Evolutionary conservation across 768 basidiomycete genomes (phyloP), one percentile per base, ranked within the genome.

Genomic region (Daedaleopsis sinensis): DNA sequence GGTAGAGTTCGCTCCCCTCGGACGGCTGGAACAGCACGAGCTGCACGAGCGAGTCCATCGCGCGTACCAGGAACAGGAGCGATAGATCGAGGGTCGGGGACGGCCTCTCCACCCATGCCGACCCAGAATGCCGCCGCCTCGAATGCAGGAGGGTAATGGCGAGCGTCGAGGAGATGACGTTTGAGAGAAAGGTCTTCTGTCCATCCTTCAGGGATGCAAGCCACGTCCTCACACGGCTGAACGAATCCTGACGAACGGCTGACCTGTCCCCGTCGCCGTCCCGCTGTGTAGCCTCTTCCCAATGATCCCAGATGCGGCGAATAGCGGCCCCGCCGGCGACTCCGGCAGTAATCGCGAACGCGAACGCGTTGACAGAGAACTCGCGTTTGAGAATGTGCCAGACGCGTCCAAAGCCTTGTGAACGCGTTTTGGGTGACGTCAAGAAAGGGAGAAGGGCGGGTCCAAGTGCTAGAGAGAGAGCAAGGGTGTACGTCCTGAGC

Each of bases 81-180:
- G 84, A 91, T 39, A 93, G 75, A 65, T 91, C 88, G 21, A 92
- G 70, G 0, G 89, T 91, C 6, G 84, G 79, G 1, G 88, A 88
- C 10, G 67, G 63, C 12, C 61, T 62, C 23, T 55, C 61, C 0
- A 44, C 57, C 9, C 61, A 38, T 21, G 37, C 43, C 2, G 62
- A 58, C 52, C 39, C 52, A 6, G 57, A 39, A 38, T 63, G 62
- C 32, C 67, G 72, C 46, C 76, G 77, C 35, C 81, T 82, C 42
- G 78, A 73, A 66, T 87, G 87, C 39, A 91, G 75, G 18, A 91
- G 80, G 8, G 79, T 55, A 43, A 90, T 72, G 0, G 83, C 86
- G n/a, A 84, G 38, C 5, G 79, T 73, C 18, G 89, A 85, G 3
- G 89, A 82, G 35, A 88, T 16, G 0, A 77, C 58, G 68, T 90